Base-by-base conservation (phyloP, 2,329 filamentous ascomycete species). In the Talaromyces marneffei region DNA sequence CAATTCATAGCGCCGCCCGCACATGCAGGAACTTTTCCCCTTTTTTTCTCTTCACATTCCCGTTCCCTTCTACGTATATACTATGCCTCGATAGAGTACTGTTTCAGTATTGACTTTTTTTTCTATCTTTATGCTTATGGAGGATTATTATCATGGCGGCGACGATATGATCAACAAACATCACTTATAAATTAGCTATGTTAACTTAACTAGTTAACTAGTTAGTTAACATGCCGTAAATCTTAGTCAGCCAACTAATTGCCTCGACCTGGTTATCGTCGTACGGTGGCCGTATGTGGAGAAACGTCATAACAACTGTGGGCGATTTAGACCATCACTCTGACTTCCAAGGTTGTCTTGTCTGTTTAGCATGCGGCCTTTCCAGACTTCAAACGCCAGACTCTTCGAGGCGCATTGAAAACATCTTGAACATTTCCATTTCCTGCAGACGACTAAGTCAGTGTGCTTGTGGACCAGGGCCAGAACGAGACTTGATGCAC, bases 401-500 rank as follows among this genome's bases (percentile, higher is more conserved):
- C 12, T 52, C n/a, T 10, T 27, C 20, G 1, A 14, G n/a, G n/a
- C 27, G 44, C 23, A 14, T 27, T 35, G 33, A 35, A 10, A 35
- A 25, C 23, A 20, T 7, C 18, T 12, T 27, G 10, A 18, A 52
- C 27, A 20, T 50, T 4, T 18, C 14, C 9, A 35, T 18, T 27
- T n/a, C 27, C 14, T 33, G 12, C 25, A 50, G 46, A 27, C n/a
- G 39, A 33, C 16, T 12, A 33, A 39, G 20, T 54, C 52, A 54
- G 50, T 39, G 20, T 16, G 16, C n/a, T 23, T 27, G 25, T 27
- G 23, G 20, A 31, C n/a, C 48, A 23, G 20, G 52, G 23, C 53
- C 23, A 56, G 53, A 56, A 56, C 53, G 25, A 56, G 53, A 31
- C 35, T 37, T 52, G 53, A 42, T 40, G 53, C 53, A 42, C 42